Conservation (phyloP, 2,329 filamentous ascomycete species). For the Didymella glomerata region DNA sequence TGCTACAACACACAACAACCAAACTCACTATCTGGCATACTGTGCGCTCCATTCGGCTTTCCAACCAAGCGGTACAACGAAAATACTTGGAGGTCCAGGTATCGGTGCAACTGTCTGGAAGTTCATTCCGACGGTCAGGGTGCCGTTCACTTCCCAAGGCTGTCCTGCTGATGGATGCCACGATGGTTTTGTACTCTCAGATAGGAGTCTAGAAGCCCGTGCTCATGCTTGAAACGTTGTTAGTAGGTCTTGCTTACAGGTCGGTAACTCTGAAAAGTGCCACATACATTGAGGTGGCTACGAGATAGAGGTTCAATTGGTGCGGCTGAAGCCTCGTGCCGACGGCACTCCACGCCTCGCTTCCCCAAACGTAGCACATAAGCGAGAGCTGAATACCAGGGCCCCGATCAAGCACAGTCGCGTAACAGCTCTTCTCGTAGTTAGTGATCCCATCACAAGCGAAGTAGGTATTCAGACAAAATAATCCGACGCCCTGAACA, state of each 20-base stretch:
- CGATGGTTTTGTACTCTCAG: background rate
- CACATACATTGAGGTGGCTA: background rate
- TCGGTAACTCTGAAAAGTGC: background rate
- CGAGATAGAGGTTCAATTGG: background rate
- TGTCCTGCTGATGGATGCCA: background rate
- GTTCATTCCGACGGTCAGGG: background rate
- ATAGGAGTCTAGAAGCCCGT: background rate
- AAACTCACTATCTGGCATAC: constrained; percentile 19
- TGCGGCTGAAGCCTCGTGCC: background rate
- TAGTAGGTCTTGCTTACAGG: background rate
- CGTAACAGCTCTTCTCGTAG: background rate
- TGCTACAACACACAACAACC: background rate
- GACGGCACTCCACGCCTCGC: background rate
- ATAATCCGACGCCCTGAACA: too few species aligned
- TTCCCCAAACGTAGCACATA: background rate
- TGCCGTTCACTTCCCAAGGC: background rate
- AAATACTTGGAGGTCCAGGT: too few species aligned
- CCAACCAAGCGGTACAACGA: constrained; percentile 6
- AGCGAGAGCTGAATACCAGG: background rate
- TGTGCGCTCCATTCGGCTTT: constrained; percentile 21
- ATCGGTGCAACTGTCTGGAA: background rate
- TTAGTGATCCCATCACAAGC: background rate
- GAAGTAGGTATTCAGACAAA: background rate
- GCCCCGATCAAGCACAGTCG: background rate
- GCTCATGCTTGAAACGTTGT: background rate